Evolutionary conservation across 352 stramenopile genomes (phyloP).

Genomic region (Pythium aristosporum): DNA sequence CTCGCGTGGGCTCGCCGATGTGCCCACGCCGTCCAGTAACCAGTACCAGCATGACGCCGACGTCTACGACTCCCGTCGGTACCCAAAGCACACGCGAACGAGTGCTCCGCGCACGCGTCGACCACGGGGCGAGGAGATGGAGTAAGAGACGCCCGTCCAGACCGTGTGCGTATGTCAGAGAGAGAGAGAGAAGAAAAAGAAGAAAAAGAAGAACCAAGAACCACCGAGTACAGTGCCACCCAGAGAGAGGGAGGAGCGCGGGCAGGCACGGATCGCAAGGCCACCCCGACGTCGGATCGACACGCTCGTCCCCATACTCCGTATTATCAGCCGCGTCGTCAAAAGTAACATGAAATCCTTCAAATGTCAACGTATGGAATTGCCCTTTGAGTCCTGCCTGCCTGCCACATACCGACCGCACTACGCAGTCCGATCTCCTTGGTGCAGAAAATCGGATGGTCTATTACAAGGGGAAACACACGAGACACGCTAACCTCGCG

Average conservation of each 20-base stretch:
- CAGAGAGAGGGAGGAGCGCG: slow-evolving; percentile 1
- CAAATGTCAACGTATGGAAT: slow-evolving; percentile 31
- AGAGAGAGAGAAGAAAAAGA: slow-evolving; percentile 1
- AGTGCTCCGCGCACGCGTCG: not conserved
- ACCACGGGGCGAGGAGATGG: not conserved
- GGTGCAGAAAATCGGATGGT: not conserved
- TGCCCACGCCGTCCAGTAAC: slow-evolving; percentile 14
- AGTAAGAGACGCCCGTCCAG: not conserved
- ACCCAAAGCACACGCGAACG: slow-evolving; percentile 9
- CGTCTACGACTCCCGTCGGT: slow-evolving; percentile 15
- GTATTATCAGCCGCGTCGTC: slow-evolving; percentile 17
- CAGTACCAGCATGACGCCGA: slow-evolving; percentile 5
- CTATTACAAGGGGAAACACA: slow-evolving; percentile 4
- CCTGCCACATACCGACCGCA: not conserved
- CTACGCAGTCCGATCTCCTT: no score
- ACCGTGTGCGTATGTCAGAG: slow-evolving; percentile 9
- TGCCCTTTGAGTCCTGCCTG: slow-evolving; percentile 20
- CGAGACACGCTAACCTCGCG: slow-evolving; percentile 2
- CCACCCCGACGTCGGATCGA: not conserved
- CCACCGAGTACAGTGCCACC: slow-evolving; percentile 20
- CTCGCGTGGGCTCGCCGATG: slow-evolving; percentile 14
- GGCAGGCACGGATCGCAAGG: slow-evolving; percentile 8
- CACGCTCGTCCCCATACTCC: slow-evolving; percentile 6
- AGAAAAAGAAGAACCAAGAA: slow-evolving; percentile 4
- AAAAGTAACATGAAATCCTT: slow-evolving; percentile 16